These are phyloP conservation scores for Aspergillus pseudoterreus DNA, from an alignment of 2,329 filamentous ascomycete species.

Conservation along the genomic window DNA sequence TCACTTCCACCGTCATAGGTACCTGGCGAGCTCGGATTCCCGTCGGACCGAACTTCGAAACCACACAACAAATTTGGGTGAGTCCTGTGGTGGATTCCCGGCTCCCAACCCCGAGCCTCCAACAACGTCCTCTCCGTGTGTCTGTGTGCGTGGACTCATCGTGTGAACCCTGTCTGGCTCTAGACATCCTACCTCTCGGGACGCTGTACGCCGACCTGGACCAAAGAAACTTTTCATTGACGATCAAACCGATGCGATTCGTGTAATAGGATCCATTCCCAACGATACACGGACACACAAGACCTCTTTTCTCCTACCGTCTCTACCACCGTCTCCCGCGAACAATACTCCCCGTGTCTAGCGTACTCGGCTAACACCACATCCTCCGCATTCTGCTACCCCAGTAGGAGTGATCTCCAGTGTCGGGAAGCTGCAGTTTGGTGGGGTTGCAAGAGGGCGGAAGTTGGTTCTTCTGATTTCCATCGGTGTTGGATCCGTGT, in stretches of 20 bases:
- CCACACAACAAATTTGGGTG: constrained; percentile 9
- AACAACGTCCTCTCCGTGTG: background rate
- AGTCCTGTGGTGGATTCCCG: constrained; percentile 7
- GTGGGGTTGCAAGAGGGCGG: constrained; percentile 28
- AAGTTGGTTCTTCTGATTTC: constrained; percentile 22
- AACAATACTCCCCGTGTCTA: constrained; percentile 8
- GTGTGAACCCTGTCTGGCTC: too few species aligned
- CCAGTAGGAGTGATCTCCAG: constrained; percentile 19
- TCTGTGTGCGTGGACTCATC: too few species aligned
- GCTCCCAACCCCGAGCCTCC: constrained; percentile 3
- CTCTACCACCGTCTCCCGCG: constrained; percentile 3
- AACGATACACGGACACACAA: constrained; percentile 6
- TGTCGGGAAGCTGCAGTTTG: constrained; percentile 24
- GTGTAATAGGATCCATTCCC: constrained; percentile 17
- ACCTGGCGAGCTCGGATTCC: background rate
- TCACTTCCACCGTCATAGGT: constrained; percentile 6
- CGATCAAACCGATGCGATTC: constrained; percentile 23
- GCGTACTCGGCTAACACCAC: constrained; percentile 4
- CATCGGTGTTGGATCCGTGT: constrained; percentile 24
- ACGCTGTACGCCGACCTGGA: constrained; percentile 8
- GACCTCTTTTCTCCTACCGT: background rate
- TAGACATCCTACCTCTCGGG: constrained; percentile 9
- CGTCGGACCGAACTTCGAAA: constrained; percentile 12
- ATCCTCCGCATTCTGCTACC: constrained; percentile 7
- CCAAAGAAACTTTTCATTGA: constrained; percentile 2